Evolutionary conservation across 768 basidiomycete species (phyloP).

Genomic region (Cyclocybe cylindracea): DNA sequence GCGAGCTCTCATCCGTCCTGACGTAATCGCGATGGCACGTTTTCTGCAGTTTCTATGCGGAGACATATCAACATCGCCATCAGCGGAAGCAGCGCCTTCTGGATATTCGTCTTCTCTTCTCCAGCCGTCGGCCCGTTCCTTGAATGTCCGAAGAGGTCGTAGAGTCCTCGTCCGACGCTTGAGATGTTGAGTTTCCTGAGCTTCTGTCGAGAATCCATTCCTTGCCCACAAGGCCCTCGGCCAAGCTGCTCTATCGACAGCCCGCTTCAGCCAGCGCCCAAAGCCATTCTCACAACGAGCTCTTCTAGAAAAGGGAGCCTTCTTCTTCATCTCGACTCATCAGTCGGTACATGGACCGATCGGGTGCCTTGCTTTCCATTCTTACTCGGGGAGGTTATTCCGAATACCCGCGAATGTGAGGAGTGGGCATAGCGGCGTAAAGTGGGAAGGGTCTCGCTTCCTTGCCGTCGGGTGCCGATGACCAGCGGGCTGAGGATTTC

Average conservation of each 20-base stretch:
- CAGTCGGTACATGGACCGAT: constrained; percentile 23
- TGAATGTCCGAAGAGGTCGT: constrained; percentile 8
- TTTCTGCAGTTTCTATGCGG: constrained; percentile 39
- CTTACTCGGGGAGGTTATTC: constrained; percentile 5
- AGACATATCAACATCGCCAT: constrained; percentile 14
- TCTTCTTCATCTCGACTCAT: constrained; percentile 39
- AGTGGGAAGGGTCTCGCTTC: constrained; percentile 26
- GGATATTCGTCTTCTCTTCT: constrained; percentile 37
- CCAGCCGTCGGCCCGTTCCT: constrained; percentile 11
- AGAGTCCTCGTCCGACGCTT: constrained; percentile 7
- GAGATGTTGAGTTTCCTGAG: constrained; percentile 23
- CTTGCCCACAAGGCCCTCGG: constrained; percentile 61
- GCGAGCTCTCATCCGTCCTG: constrained; percentile 69
- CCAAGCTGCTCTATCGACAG: constrained; percentile 53
- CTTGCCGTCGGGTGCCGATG: constrained; percentile 33
- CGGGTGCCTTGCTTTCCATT: constrained; percentile 32
- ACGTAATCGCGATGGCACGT: constrained; percentile 46
- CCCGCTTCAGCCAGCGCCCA: constrained; percentile 45
- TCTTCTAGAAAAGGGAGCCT: constrained; percentile 44
- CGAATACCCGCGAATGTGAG: constrained; percentile 15
- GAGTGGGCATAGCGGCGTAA: constrained; percentile 25
- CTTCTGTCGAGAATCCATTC: constrained; percentile 60
- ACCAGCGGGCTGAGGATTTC: constrained; percentile 47
- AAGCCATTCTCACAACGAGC: constrained; percentile 44
- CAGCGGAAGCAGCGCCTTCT: constrained; percentile 11